Conservation (phyloP, 106 monocot species). For the Dactylorhiza incarnata region DNA sequence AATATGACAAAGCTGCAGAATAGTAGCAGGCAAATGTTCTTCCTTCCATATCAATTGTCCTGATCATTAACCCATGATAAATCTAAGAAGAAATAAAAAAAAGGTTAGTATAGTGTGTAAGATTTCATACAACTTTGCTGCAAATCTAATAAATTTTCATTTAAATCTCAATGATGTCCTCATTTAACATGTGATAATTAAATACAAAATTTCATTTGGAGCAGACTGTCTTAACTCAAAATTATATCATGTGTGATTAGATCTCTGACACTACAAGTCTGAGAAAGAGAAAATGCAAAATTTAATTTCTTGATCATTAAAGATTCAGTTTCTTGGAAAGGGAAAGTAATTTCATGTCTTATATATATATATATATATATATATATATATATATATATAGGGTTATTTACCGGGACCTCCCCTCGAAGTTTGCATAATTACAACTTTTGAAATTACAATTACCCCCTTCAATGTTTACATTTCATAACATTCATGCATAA, state of each 20-base stretch:
- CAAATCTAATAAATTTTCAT: not conserved
- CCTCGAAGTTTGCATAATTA: no score
- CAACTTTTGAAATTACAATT: no score
- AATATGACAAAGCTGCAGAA: no score
- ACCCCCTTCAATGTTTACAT: no score
- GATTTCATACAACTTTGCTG: not conserved
- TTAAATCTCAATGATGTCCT: not conserved
- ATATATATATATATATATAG: no score
- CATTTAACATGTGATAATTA: not conserved
- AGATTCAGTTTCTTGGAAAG: not conserved
- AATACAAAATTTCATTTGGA: not conserved
- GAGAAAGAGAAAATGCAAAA: no score
- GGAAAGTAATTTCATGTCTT: not conserved
- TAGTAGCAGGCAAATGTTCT: not conserved
- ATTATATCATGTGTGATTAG: no score
- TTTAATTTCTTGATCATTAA: not conserved
- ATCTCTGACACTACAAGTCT: not conserved
- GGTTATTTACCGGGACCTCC: no score
- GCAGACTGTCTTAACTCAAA: not conserved
- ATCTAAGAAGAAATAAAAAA: constrained; percentile 11
- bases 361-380: no score
- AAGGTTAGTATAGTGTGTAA: not conserved
- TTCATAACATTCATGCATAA: no score
- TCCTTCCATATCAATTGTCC: constrained; percentile 24
- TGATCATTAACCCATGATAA: constrained; percentile 28